These are phyloP conservation scores for Starmera dryadoides DNA, from an alignment of 805 yeast species.

Conservation along the genomic window DNA sequence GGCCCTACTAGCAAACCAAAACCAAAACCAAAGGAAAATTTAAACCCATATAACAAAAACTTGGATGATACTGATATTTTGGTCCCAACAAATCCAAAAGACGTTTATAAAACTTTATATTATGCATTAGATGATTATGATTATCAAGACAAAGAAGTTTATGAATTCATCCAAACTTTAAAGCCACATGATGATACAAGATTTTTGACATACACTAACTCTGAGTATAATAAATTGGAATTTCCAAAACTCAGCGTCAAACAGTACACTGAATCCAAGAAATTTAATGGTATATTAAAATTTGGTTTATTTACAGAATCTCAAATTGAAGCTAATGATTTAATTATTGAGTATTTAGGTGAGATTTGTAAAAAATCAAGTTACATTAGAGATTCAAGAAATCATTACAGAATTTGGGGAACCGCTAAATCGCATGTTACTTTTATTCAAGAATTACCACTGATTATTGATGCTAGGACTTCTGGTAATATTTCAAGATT, in stretches of 20 bases:
- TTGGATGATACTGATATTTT: conserved; percentile 27
- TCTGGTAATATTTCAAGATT: conserved; percentile 73
- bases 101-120: conserved; percentile 25
- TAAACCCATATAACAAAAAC: conserved; percentile 20
- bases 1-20: conserved; percentile 6
- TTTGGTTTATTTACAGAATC: conserved; percentile 48
- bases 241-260: conserved; percentile 39
- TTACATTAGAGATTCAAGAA: conserved; percentile 57
- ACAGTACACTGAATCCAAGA: conserved; percentile 54
- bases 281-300: conserved; percentile 54
- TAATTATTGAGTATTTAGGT: conserved; percentile 62
- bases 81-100: conserved; percentile 28
- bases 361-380: conserved; percentile 59
- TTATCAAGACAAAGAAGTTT: conserved; percentile 35
- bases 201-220: conserved; percentile 15
- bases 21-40: conserved; percentile 9
- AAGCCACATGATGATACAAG: conserved; percentile 8
- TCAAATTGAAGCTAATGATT: conserved; percentile 36
- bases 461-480: conserved; percentile 75
- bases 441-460: conserved; percentile 48
- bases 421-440: conserved; percentile 54
- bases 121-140: conserved; percentile 27
- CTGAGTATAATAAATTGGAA: conserved; percentile 16
- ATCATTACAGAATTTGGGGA: conserved; percentile 74
- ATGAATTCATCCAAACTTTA: conserved; percentile 36